Conservation (phyloP, 2,329 filamentous ascomycete genomes). For the Cryphonectria japonica region DNA sequence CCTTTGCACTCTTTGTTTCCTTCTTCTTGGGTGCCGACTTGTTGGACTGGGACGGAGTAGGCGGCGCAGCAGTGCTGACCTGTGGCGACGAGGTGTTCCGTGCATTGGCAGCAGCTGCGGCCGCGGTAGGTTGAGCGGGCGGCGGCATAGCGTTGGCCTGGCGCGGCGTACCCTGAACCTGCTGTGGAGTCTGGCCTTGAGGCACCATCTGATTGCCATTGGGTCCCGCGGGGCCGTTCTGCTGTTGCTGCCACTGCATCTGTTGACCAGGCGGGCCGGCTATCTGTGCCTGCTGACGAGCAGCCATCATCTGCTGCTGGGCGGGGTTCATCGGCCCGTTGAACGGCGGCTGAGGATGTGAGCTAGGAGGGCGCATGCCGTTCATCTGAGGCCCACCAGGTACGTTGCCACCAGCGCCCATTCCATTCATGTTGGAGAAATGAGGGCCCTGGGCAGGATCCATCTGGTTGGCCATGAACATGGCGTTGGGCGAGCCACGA, state of each 20-base stretch:
- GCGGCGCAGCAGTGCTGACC: constrained; percentile 68
- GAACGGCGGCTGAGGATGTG: constrained; percentile 62
- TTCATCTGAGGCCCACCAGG: constrained; percentile 60
- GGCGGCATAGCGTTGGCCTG: constrained; percentile 67
- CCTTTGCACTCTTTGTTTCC: constrained; percentile 65
- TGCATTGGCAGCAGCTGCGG: constrained; percentile 49
- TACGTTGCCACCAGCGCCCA: constrained; percentile 54
- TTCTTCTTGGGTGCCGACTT: constrained; percentile 82
- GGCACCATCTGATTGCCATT: constrained; percentile 49
- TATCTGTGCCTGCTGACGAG: constrained; percentile 43
- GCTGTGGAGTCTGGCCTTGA: constrained; percentile 53
- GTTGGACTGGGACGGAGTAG: constrained; percentile 73
- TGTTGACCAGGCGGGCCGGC: constrained; percentile 45
- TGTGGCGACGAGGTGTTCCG: constrained; percentile 66
- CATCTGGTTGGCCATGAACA: constrained; percentile 65
- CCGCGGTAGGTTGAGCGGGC: constrained; percentile 60
- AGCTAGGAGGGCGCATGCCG: constrained; percentile 70
- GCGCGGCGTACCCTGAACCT: constrained; percentile 71
- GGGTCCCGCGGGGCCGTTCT: constrained; percentile 39
- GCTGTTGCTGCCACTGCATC: constrained; percentile 53
- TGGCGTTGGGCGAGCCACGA: constrained; percentile 65
- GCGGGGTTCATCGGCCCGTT: constrained; percentile 62
- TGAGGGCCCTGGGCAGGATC: constrained; percentile 64
- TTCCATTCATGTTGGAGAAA: constrained; percentile 54
- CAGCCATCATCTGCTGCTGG: constrained; percentile 66